Percentiles rank a stretch among this genome's conserved stretches.
These are phyloP conservation scores for Hymenochaete sp. DNA, from an alignment of 1,284 basidiomycete species.

Conservation along the genomic window DNA sequence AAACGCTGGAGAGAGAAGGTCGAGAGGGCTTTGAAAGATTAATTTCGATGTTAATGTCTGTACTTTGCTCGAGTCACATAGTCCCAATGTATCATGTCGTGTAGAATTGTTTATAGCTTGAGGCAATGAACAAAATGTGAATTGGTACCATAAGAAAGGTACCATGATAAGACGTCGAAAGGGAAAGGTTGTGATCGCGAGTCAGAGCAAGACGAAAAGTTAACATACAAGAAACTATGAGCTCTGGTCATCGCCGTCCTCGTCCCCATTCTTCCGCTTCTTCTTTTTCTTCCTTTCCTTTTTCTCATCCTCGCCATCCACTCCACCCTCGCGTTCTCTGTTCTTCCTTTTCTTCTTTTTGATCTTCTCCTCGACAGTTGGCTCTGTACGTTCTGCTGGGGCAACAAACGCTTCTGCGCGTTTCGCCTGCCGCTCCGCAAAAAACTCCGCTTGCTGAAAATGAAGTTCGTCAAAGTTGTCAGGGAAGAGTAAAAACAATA, in stretches of 20 bases:
- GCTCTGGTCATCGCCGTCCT: constrained; percentile 21
- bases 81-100: no score
- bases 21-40: constrained; percentile 37
- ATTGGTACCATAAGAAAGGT: no score
- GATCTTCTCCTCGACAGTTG: constrained; percentile 71
- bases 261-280: constrained; percentile 20
- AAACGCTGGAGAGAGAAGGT: constrained; percentile 71
- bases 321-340: constrained; percentile 13
- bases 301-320: constrained; percentile 30
- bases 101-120: no score
- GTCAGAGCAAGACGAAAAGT: background rate
- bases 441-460: constrained; percentile 64
- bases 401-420: constrained; percentile 81
- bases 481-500: background rate
- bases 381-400: constrained; percentile 62
- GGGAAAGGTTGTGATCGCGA: no score
- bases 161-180: background rate
- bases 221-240: background rate
- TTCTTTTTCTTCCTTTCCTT: constrained; percentile 25
- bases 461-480: background rate
- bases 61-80: no score
- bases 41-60: no score
- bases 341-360: constrained; percentile 39
- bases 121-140: no score
- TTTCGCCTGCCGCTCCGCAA: constrained; percentile 60